Base-by-base conservation (phyloP, 1,139 yeast species). In the Pichia sp. region DNA sequence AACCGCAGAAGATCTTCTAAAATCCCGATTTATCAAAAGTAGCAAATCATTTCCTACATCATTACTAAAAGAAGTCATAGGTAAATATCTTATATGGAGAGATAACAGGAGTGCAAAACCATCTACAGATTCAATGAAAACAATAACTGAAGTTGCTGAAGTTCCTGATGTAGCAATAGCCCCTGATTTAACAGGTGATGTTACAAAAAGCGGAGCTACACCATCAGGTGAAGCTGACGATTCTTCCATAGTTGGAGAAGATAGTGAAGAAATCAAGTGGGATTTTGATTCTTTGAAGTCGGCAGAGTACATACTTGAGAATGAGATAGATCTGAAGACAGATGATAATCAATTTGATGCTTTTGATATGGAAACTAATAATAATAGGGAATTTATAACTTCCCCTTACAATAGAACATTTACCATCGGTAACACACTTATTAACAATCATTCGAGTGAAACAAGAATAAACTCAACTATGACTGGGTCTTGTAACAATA, bases 281-380 rank as follows among this genome's bases (percentile, higher is more conserved):
- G 94, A 84, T 61, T 84, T 84, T 53, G 93, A 84, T 58, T 81
- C 91, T 1, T 62, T 83, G 44, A 79, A 82, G 54, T 74, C 84
- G 38, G 71, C 77, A 31, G 89, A 82, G 50, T 82, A 81, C 54
- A 79, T 83, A 41, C 63, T 78, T 40, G 86, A 82, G 42, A 79
- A 77, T 57, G 69, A 69, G 35, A 74, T 74, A 24, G 51, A 50
- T 34, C 54, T 60, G 15, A 62, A 63, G 18, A 63, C 56, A 24
- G 45, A 44, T 18, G 43, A 44, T 22, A 41, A 41, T 12, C 42
- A 39, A 30, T 35, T 35, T 31, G 43, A 43, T 15, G 43, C 39
- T 14, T 37, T 35, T 18, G 33, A 25, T 15, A 35, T 22, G 55
- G 44, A 63, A 56, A 35, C 61, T 50, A 58, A 60, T 46, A 63